Conservation (phyloP, 768 basidiomycete species). For the Kwoniella heveanensis region DNA sequence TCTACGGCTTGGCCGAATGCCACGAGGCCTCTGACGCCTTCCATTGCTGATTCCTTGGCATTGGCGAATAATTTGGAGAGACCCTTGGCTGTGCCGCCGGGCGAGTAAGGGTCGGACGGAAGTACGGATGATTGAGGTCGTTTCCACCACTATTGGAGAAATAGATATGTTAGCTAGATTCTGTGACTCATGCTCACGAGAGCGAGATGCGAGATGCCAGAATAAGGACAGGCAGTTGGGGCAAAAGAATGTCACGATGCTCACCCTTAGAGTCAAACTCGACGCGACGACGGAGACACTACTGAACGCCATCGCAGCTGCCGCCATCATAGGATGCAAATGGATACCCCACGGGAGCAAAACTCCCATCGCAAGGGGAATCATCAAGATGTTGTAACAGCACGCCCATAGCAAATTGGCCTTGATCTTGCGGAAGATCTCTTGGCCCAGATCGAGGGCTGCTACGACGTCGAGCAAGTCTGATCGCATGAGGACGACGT, state of each 20-base stretch:
- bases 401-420: conserved; percentile 97
- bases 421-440: conserved; percentile 85
- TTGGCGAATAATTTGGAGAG: conserved; percentile 59
- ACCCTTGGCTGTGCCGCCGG: conserved; percentile 59
- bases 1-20: conserved; percentile 53
- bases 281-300: conserved; percentile 93
- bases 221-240: too few relatives aligned
- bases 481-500: conserved; percentile 95
- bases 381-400: conserved; percentile 86
- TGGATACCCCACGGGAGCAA: conserved; percentile 89
- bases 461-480: conserved; percentile 97
- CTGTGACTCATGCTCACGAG: too few relatives aligned
- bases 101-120: conserved; percentile 62
- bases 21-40: conserved; percentile 51
- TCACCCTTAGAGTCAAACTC: conserved; percentile 75
- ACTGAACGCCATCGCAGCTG: conserved; percentile 98
- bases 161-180: too few relatives aligned
- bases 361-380: conserved; percentile 96
- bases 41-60: conserved; percentile 59
- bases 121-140: conserved; percentile 58
- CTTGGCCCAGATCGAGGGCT: conserved; percentile 82
- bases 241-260: too few relatives aligned
- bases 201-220: too few relatives aligned
- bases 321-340: conserved; percentile 97
- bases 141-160: conserved; percentile 50